Evolutionary conservation across 2,329 filamentous ascomycete species (phyloP), one percentile per base, ranked within the genome.

Genomic region (Neodidymelliopsis sp.): DNA sequence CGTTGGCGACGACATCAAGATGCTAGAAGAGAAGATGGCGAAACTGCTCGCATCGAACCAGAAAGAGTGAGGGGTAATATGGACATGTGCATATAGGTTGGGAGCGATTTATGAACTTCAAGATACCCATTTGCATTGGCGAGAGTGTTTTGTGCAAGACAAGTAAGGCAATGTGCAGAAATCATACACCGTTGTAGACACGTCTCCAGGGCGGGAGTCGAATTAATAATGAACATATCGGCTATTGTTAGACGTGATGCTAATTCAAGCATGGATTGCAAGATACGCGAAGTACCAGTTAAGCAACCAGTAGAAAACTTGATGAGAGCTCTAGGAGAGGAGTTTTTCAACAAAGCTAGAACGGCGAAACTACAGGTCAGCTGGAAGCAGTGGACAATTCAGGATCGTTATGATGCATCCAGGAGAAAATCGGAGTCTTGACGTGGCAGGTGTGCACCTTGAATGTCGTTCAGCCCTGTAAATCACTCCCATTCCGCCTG

Each of bases 1-100:
- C n/a, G 87, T 97, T 54, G 89, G 93, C 59, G 85, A 84, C 29
- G 97, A 92, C 91, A 90, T 97, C 4, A 90, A 89, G 72, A 90
- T 88, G 47, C 75, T 99, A 44, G 93, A 97, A 75, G 83, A 79
- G 63, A 88, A 89, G 73, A 81, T 97, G 71, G 81, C 81, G 52
- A 72, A 69, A 49, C 31, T 69, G 42, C 54, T 62, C 6, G 40
- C 50, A 29, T 49, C 33, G 6, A 30, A 43, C 25, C 40, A 40
- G 40, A 45, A 43, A 4, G 43, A 53, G 18, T 47, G 43, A 50
- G 11, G 15, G n/a, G 8, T 27, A n/a, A 23, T n/a, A 30, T 13
- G 20, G 15, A 7, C 5, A 13, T 7, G 28, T 30, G 31, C 42
- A 46, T 46, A 31, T 25, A 34, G 25, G 27, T 20, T 22, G n/a